Conservation (phyloP, 2,329 filamentous ascomycete genomes). For the Colletotrichum scovillei region DNA sequence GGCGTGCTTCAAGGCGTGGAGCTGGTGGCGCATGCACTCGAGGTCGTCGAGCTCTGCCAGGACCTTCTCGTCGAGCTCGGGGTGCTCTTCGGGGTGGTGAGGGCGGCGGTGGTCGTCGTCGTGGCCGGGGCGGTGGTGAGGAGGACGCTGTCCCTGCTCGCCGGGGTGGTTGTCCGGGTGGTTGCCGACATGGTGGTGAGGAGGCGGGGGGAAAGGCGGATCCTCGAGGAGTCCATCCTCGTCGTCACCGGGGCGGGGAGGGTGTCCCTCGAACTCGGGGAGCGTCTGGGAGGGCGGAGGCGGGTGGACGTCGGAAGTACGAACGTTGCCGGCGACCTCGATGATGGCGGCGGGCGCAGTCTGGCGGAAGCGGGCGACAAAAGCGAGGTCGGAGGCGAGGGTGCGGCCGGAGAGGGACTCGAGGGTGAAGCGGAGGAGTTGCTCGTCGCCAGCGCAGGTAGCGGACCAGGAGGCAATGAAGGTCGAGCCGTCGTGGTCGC, state of each 20-base stretch:
- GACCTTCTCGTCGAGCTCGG: slow-evolving; percentile 39
- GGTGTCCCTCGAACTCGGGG: slow-evolving; percentile 29
- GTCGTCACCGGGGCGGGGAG: slow-evolving; percentile 25
- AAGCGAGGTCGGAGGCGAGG: slow-evolving; percentile 49
- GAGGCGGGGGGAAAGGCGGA: slow-evolving; percentile 36
- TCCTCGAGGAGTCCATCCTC: slow-evolving; percentile 29
- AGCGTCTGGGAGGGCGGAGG: slow-evolving; percentile 28
- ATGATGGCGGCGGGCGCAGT: slow-evolving; percentile 54
- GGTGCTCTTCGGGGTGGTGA: slow-evolving; percentile 16
- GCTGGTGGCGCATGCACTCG: slow-evolving; percentile 53
- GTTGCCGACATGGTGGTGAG: slow-evolving; percentile 33
- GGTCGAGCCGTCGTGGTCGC: slow-evolving; percentile 47
- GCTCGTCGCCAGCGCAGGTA: slow-evolving; percentile 56
- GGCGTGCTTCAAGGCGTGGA: slow-evolving; percentile 53
- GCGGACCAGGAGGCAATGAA: slow-evolving; percentile 60
- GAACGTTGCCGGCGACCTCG: slow-evolving; percentile 49
- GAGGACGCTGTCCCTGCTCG: slow-evolving; percentile 1
- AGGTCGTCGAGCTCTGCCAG: slow-evolving; percentile 58
- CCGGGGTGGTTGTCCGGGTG: slow-evolving; percentile 18
- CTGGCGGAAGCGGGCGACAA: slow-evolving; percentile 60
- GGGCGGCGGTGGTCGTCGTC: background rate
- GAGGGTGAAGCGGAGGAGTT: slow-evolving; percentile 57
- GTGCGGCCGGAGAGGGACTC: slow-evolving; percentile 53
- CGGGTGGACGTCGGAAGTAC: slow-evolving; percentile 38
- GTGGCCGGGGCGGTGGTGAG: slow-evolving; percentile 5